Base-by-base conservation (phyloP, 1,284 basidiomycete species). In the Naganishia sp. region DNA sequence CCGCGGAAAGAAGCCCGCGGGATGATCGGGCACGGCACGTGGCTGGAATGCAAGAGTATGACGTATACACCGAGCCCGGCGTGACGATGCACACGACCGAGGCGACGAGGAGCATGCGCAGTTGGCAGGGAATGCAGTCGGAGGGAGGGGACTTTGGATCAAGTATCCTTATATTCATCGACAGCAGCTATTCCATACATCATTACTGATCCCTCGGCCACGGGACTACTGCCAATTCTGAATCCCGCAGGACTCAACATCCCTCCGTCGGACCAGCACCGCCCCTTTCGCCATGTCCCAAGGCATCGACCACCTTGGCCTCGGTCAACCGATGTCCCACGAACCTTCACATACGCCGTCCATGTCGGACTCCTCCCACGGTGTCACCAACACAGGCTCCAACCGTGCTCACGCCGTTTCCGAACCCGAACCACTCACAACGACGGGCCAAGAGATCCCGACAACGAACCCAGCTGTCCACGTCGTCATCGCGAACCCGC, bases 401-500 rank as follows among this genome's bases (percentile, higher is more conserved):
- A 10, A 2, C 44, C 36, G 18, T 28, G 45, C 9, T 2, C 56
- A 48, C n/a, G 33, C 23, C n/a, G 39, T 39, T 3, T 21, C 45
- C 25, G 6, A 45, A 28, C 31, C 15, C 45, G 9, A 25, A 31
- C 10, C 46, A 15, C 10, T 25, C 21, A 39, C 28, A 28, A 28
- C 28, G 28, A 21, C 16, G 18, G 33, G 31, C 16, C 9, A 43
- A 39, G 57, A 61, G 50, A 50, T 61, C n/a, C 59, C 59, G 4
- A 61, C 59, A 11, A 61, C 59, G 5, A 61, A 61, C 36, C 59
- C 59, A 2, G 13, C 36, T 9, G 59, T 61, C 5, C 59, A 52
- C 48, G 59, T 61, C 59, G 59, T 61, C 4, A 15, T 61, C 21
- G 52, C 59, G 7, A 61, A 61, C 25, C 48, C 59, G 6, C 21